Percentiles rank a stretch among this genome's conserved stretches.
These are phyloP conservation scores for Salix exigua DNA, from an alignment of 345 rosid species.

Conservation along the genomic window DNA sequence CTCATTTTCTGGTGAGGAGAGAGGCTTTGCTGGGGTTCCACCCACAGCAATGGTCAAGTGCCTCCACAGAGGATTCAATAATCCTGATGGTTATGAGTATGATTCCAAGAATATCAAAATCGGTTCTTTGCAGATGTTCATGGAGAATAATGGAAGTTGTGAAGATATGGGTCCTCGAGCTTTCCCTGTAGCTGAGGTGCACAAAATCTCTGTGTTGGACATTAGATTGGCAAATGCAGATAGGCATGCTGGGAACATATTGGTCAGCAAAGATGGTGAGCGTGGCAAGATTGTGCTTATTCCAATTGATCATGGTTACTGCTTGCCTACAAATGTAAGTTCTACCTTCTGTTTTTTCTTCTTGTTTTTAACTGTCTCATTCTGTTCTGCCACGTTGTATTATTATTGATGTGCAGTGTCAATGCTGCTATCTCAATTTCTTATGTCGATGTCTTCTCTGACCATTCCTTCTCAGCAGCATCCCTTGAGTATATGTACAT, in stretches of 20 bases:
- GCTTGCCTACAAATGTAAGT: conserved; percentile 77
- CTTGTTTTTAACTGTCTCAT: conserved; percentile 2
- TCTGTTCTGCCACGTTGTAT: neutral
- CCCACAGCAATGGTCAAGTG: conserved; percentile 79
- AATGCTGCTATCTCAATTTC: neutral
- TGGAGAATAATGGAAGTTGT: conserved; percentile 71
- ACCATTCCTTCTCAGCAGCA: too few relatives aligned
- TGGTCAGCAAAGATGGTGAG: conserved; percentile 51
- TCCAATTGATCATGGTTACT: conserved; percentile 90
- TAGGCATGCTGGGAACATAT: conserved; percentile 85
- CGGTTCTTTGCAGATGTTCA: conserved; percentile 82
- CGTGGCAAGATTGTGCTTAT: conserved; percentile 47
- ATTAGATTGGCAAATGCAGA: conserved; percentile 93
- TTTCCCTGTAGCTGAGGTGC: conserved; percentile 74
- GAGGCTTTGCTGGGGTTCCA: conserved; percentile 83
- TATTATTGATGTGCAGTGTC: neutral
- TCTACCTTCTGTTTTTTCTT: conserved; percentile 2
- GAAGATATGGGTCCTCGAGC: conserved; percentile 78
- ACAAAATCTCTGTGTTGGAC: conserved; percentile 84
- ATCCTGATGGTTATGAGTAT: conserved; percentile 53
- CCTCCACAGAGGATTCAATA: conserved; percentile 63
- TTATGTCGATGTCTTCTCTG: neutral
- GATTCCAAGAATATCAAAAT: conserved; percentile 47
- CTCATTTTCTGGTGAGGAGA: conserved; percentile 31
- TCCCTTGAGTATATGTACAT: too few relatives aligned